Base-by-base conservation (phyloP, 2,329 filamentous ascomycete species). In the Botryotinia convoluta region DNA sequence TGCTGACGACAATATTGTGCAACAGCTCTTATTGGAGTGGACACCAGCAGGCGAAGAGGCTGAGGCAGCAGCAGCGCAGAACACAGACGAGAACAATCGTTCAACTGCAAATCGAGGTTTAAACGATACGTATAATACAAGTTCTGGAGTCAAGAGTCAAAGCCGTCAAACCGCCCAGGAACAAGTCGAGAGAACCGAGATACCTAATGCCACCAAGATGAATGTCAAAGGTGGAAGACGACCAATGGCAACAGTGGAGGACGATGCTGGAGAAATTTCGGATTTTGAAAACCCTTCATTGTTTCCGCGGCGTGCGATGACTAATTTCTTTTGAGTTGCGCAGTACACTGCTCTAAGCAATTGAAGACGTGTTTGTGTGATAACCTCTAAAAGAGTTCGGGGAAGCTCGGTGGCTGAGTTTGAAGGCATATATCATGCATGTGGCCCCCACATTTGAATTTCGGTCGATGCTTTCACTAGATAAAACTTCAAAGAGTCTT, bases 11-110 rank as follows among this genome's bases (percentile, higher is more conserved):
- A 35, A 60, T 37, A 59, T 65, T 45, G 26, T 72, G 45, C 44
- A 39, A 18, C 70, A 67, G n/a, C 70, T 67, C 12, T 54, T 72
- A n/a, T 39, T 72, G 29, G 32, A 72, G 39, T 72, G 61, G 70
- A 64, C 59, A 26, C 57, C 69, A 26, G 59, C 69, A 5, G 60
- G 69, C 12, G 44, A 71, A 32, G 59, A 71, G 12, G 29, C 20
- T 5, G 35, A 44, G 29, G 10, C 54, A 16, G 54, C 22, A 22
- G 57, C 16, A 14, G 57, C 6, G 10, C 37, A 51, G 18, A 45
- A 29, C 12, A 18, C 37, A 39, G 20, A 65, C 0, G 6, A 22
- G 42, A 18, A 32, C 12, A 29, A 10, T 20, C 14, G 8, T 32
- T 29, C 7, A 10, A 44, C 5, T 44, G 18, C 4, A 10, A 16